Conservation (phyloP, 2,329 filamentous ascomycete species). For the Fusarium irregulare region DNA sequence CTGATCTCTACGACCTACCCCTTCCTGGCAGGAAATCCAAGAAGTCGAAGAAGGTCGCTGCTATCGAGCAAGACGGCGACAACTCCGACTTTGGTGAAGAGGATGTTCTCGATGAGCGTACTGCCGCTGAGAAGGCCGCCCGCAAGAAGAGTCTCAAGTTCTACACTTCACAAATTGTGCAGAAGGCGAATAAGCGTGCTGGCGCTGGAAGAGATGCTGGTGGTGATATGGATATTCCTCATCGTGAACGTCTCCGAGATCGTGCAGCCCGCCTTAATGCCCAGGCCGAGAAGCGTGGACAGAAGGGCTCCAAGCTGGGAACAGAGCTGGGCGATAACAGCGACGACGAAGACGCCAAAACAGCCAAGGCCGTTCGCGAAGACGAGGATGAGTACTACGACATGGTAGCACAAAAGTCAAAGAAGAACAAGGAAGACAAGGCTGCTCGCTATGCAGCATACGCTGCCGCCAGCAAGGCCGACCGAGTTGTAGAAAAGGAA, state of each 20-base stretch:
- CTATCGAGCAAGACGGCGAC: conserved; percentile 63
- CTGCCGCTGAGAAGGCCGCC: conserved; percentile 86
- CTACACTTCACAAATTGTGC: conserved; percentile 97
- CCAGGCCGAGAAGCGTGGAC: conserved; percentile 87
- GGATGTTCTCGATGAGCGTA: conserved; percentile 77
- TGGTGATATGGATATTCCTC: conserved; percentile 85
- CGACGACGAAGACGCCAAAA: conserved; percentile 72
- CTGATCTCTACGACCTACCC: conserved; percentile 73
- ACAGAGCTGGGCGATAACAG: conserved; percentile 76
- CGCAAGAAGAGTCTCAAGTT: conserved; percentile 95
- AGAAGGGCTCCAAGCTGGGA: conserved; percentile 69
- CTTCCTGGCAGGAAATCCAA: conserved; percentile 63
- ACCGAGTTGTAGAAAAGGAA: conserved; percentile 73
- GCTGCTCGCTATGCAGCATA: conserved; percentile 66
- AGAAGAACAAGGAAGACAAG: conserved; percentile 80
- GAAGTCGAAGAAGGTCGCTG: conserved; percentile 47
- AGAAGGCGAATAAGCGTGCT: conserved; percentile 89
- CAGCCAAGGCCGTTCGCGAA: conserved; percentile 63
- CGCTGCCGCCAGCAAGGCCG: conserved; percentile 70
- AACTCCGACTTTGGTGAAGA: conserved; percentile 96
- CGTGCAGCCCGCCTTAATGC: conserved; percentile 86
- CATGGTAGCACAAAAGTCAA: conserved; percentile 77
- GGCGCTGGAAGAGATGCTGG: conserved; percentile 78
- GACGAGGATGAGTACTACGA: conserved; percentile 88
- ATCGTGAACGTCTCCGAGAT: conserved; percentile 88